These are phyloP conservation scores for Epichloe uncinata DNA, from an alignment of 2,329 filamentous ascomycete species.

Conservation along the genomic window DNA sequence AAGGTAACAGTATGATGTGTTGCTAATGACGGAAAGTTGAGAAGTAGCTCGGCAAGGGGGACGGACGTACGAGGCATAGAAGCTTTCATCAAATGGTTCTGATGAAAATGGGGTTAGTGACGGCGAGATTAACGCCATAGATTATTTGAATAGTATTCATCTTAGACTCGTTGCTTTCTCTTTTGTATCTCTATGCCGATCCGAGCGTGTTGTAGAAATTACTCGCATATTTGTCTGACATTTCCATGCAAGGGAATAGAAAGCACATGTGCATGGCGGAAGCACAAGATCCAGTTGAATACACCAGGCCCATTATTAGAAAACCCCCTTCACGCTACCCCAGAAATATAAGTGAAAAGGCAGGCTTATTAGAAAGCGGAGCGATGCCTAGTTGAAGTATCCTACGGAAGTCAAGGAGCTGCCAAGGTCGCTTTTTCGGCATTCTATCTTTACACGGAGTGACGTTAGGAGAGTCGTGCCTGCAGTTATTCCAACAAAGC, in stretches of 20 bases:
- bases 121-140: conserved; percentile 45
- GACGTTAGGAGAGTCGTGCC: no score
- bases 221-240: not conserved
- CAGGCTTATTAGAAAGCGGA: no score
- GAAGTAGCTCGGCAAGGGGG: no score
- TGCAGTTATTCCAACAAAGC: no score
- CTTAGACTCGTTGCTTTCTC: not conserved
- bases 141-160: conserved; percentile 51
- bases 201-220: no score
- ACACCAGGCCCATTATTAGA: conserved; percentile 72
- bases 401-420: no score
- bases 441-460: no score
- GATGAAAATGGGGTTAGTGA: conserved; percentile 66
- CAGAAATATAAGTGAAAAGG: conserved; percentile 47
- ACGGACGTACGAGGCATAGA: no score
- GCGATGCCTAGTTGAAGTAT: no score
- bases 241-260: not conserved
- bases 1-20: no score
- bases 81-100: conserved; percentile 73
- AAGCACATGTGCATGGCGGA: not conserved
- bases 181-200: not conserved
- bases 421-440: no score
- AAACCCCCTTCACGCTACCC: conserved; percentile 51
- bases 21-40: no score
- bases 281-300: conserved; percentile 32